Percentiles rank a stretch among this genome's conserved stretches.
Evolutionary conservation across 192 early-diverging fungal species (phyloP).

Genomic region (Coemansia sp.): DNA sequence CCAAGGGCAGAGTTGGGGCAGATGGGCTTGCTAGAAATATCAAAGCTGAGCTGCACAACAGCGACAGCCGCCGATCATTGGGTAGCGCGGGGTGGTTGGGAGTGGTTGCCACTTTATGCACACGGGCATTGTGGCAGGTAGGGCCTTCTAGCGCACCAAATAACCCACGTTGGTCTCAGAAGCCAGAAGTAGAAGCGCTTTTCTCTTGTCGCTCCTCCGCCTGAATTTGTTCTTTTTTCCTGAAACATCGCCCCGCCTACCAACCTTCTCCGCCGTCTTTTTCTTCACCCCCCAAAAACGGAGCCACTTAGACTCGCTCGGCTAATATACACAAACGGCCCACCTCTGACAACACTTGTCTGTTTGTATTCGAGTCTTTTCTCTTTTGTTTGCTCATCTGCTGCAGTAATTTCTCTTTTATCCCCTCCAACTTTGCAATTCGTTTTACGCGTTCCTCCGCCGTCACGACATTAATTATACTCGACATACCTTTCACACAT

Average conservation of each 20-base stretch:
- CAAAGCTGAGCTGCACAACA: neutral
- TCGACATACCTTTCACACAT: neutral
- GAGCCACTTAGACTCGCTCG: neutral
- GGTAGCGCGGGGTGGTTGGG: neutral
- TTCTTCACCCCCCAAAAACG: neutral
- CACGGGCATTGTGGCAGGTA: neutral
- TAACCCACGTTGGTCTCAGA: neutral
- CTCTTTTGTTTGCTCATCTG: slow-evolving; percentile 1
- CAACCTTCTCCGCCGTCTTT: neutral
- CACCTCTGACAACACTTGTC: neutral
- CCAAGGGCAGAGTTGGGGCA: neutral
- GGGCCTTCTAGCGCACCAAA: neutral
- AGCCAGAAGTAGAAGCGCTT: neutral
- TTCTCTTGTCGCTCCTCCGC: neutral
- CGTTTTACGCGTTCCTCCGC: neutral
- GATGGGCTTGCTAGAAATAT: neutral
- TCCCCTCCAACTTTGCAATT: neutral
- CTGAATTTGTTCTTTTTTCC: neutral
- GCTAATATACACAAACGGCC: neutral
- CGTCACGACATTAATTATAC: neutral
- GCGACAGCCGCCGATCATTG: neutral
- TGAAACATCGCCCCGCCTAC: slow-evolving; percentile 1
- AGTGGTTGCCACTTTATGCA: neutral
- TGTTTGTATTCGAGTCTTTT: neutral
- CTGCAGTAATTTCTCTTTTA: neutral